Evolutionary conservation across 495 filamentous ascomycete species (phyloP), one percentile per base, ranked within the genome.

Genomic region (Cryomyces antarcticus): DNA sequence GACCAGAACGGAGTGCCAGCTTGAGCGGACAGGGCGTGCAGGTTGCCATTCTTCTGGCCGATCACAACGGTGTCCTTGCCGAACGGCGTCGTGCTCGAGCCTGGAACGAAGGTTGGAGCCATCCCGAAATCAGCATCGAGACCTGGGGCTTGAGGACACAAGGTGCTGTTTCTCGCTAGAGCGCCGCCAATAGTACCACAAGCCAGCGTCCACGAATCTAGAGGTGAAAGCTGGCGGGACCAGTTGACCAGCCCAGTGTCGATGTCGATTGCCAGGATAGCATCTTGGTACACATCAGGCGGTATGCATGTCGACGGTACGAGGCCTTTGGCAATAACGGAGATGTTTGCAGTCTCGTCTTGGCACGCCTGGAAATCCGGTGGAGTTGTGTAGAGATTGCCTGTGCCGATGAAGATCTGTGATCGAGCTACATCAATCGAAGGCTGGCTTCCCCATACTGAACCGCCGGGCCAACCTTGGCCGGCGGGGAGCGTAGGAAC

Each of bases 101-200:
- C 51, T 4, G 51, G 54, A 0, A 66, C 51, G 39, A 59, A 60
- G 4, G 55, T 30, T 3, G 63, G 63, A 29, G 63, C 63, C 55
- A 66, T 66, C 2, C 57, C 63, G 37, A 66, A 66, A 40, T 65
- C 58, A 13, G 53, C 49, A 47, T 66, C 59, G 28, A 46, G 44
- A 9, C 63, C 62, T 1, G 59, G 58, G n/a, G 38, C 48, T 4
- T 51, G 13, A 1, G 57, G 55, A 51, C 62, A 65, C 11, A n/a
- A n/a, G 51, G 57, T 4, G 51, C 45, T 33, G 51, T 54, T 12
- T 3, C 33, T 36, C 33, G 9, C 9, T 9, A 10, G 12, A 36
- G 12, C 9, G 33, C 33, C 33, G 12, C 12, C 12, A 13, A 13
- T 36, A 2, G 33, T 10, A 36, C 33, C 33, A 12, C 33, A 35